Evolutionary conservation across 306 rosid genomes (phyloP).

Genomic region (Geum urbanum): DNA sequence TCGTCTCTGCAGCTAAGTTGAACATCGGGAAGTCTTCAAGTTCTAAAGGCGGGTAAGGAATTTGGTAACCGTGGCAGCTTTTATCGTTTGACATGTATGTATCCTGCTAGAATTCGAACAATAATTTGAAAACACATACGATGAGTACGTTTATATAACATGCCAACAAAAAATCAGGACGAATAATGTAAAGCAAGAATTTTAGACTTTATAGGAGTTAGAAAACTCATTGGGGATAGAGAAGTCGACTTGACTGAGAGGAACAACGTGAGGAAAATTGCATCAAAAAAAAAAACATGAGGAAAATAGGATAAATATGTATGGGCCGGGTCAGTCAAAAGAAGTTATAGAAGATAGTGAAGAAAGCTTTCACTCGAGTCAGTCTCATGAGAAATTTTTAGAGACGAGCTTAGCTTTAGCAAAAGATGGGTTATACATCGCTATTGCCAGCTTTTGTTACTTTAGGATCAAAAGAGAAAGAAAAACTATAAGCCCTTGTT

Average conservation of each 20-base stretch:
- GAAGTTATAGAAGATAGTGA: conserved; percentile 59
- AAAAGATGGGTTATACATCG: conserved; percentile 49
- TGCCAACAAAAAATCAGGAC: background rate
- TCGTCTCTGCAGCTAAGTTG: conserved; percentile 47
- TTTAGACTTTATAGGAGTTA: background rate
- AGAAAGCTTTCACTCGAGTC: conserved; percentile 37
- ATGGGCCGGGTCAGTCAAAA: conserved; percentile 79
- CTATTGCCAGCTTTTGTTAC: conserved; percentile 58
- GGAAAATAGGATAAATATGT: conserved; percentile 48
- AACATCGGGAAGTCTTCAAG: conserved; percentile 74
- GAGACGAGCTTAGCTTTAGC: conserved; percentile 49
- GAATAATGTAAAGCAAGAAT: background rate
- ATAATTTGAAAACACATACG: background rate
- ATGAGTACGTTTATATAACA: background rate
- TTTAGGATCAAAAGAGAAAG: conserved; percentile 70
- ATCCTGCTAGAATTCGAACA: conserved; percentile 53
- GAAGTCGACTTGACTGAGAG: conserved; percentile 13
- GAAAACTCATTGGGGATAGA: conserved; percentile 45
- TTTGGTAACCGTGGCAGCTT: conserved; percentile 42
- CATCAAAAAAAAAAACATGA: too few species aligned
- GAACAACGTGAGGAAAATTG: conserved; percentile 36
- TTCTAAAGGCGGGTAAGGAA: conserved; percentile 64
- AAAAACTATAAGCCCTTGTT: conserved; percentile 38
- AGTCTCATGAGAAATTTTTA: conserved; percentile 41
- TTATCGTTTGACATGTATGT: conserved; percentile 34